Percentiles rank a stretch among this genome's conserved stretches.
phyloP scores from a whole-genome alignment of 1,139 yeast species.

The Suhomyces taliae region DNA sequence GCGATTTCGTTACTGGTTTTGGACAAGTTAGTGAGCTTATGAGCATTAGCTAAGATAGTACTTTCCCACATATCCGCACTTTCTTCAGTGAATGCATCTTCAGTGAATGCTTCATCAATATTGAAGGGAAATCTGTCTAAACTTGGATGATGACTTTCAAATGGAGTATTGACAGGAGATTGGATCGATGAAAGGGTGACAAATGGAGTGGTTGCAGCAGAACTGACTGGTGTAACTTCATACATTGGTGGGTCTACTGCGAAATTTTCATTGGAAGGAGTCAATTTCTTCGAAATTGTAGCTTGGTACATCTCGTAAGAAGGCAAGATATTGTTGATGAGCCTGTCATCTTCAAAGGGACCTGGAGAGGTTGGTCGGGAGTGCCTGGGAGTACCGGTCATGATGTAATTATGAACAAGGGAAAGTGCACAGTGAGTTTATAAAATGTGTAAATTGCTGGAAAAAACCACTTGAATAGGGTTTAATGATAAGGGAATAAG shows the following conservation, averaged over 20 bases:
- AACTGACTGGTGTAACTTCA: conserved; percentile 36
- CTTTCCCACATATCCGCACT: conserved; percentile 43
- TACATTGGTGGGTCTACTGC: conserved; percentile 45
- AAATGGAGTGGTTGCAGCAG: conserved; percentile 16
- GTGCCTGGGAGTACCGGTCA: neutral
- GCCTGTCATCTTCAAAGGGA: conserved; percentile 16
- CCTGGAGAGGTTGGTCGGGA: conserved; percentile 6
- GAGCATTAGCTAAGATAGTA: conserved; percentile 46
- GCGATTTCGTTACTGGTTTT: conserved; percentile 26
- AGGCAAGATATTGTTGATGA: conserved; percentile 44
- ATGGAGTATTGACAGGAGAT: conserved; percentile 11
- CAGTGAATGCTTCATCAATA: conserved; percentile 13
- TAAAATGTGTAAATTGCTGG: neutral
- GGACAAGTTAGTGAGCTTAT: conserved; percentile 38
- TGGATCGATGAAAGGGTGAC: conserved; percentile 11
- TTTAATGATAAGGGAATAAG: no score
- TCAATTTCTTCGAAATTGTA: conserved; percentile 40
- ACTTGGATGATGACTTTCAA: conserved; percentile 1
- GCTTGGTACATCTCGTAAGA: conserved; percentile 50
- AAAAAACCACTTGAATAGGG: no score
- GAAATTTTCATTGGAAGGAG: conserved; percentile 43
- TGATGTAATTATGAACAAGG: neutral
- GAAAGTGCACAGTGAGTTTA: neutral
- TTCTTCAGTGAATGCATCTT: conserved; percentile 26
- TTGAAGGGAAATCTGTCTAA: conserved; percentile 11